These are phyloP conservation scores for sweet orange (Citrus sinensis) DNA, from an alignment of 345 rosid species.

Conservation along the genomic window DNA sequence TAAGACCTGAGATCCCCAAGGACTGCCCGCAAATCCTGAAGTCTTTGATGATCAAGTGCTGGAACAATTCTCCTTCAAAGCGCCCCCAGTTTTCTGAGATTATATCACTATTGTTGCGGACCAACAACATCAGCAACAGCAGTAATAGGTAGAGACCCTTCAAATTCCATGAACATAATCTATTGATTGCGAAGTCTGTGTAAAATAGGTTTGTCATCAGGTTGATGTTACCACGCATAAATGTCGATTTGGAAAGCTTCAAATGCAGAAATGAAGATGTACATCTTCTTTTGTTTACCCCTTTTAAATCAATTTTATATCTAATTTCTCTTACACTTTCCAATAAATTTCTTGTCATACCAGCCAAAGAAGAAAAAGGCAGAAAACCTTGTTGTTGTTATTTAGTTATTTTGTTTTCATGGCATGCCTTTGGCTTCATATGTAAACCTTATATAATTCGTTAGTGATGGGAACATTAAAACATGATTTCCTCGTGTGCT, in stretches of 20 bases:
- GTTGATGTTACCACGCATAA: conserved; percentile 5
- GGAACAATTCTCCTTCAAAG: conserved; percentile 75
- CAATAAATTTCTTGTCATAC: neutral
- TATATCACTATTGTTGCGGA: conserved; percentile 42
- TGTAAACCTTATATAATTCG: neutral
- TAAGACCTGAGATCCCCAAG: conserved; percentile 91
- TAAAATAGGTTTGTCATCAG: neutral
- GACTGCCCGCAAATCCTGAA: conserved; percentile 78
- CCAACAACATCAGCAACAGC: conserved; percentile 36
- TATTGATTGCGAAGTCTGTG: neutral
- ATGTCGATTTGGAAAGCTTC: conserved; percentile 16
- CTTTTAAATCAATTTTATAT: neutral
- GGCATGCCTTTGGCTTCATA: conserved; percentile 1
- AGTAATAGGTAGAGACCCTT: conserved; percentile 35
- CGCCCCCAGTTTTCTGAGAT: conserved; percentile 82
- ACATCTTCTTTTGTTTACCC: neutral
- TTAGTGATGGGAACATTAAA: conserved; percentile 3
- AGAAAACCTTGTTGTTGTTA: neutral
- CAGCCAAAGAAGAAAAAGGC: neutral
- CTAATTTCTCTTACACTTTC: neutral
- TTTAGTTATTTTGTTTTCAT: neutral
- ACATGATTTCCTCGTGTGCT: neutral
- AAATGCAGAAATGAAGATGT: conserved; percentile 21
- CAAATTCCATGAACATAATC: neutral
- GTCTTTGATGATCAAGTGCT: conserved; percentile 77